phyloP scores from a whole-genome alignment of 805 yeast genomes.

The Hanseniaspora jakobsenii region DNA sequence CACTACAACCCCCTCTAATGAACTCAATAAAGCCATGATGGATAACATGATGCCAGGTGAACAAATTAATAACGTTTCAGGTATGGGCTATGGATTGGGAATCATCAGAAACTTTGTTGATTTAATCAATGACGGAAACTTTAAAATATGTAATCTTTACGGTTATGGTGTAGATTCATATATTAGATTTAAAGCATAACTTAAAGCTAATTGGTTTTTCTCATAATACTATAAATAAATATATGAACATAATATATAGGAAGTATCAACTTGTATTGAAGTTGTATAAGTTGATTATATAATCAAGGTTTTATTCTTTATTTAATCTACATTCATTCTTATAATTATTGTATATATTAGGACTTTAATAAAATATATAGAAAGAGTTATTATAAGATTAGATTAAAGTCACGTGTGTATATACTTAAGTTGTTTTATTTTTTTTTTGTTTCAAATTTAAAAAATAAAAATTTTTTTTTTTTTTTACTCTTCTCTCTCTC shows the following conservation, averaged over 20 bases:
- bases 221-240: not conserved
- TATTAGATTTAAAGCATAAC: constrained; percentile 32
- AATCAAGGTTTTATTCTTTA: not conserved
- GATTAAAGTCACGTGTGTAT: too few species aligned
- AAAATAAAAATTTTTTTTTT: not conserved
- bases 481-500: not conserved
- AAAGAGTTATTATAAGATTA: too few species aligned
- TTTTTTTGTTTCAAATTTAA: not conserved
- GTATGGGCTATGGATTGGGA: constrained; percentile 94
- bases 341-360: too few species aligned
- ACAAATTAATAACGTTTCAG: constrained; percentile 64
- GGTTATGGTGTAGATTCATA: constrained; percentile 77
- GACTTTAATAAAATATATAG: too few species aligned
- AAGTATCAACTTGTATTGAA: too few species aligned
- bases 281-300: too few species aligned
- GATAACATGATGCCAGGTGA: constrained; percentile 59
- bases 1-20: constrained; percentile 56
- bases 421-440: not conserved
- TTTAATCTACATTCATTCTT: too few species aligned
- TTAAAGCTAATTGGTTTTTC: too few species aligned
- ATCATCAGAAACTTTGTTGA: constrained; percentile 64
- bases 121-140: constrained; percentile 51
- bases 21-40: constrained; percentile 37
- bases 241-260: too few species aligned
- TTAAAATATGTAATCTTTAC: constrained; percentile 55